Evolutionary conservation across 2,329 filamentous ascomycete genomes (phyloP).

Genomic region (Xylariaceae sp.): DNA sequence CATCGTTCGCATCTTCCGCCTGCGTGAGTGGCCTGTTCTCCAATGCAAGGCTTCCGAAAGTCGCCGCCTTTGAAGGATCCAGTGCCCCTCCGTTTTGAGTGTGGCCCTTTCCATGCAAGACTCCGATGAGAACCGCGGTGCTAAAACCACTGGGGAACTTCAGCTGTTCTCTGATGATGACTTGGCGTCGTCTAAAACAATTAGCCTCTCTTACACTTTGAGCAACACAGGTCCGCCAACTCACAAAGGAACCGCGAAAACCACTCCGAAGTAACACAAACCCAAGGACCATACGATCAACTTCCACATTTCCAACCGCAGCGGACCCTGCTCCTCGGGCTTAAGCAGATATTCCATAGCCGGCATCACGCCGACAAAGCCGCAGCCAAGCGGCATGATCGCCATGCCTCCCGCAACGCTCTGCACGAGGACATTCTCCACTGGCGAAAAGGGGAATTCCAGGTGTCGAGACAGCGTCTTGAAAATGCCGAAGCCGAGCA

Average conservation of each 20-base stretch:
- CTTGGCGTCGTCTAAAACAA: slow-evolving; percentile 63
- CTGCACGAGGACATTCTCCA: slow-evolving; percentile 96
- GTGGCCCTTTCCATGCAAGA: slow-evolving; percentile 67
- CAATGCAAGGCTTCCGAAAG: slow-evolving; percentile 29
- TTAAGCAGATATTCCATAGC: slow-evolving; percentile 83
- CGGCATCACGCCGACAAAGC: slow-evolving; percentile 91
- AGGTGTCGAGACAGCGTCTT: slow-evolving; percentile 70
- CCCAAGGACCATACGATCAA: slow-evolving; percentile 88
- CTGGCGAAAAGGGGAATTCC: slow-evolving; percentile 78
- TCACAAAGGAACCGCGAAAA: slow-evolving; percentile 86
- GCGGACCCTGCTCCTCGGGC: slow-evolving; percentile 71
- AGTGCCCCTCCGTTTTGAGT: slow-evolving; percentile 25
- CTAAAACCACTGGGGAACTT: slow-evolving; percentile 96
- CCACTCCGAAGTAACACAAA: slow-evolving; percentile 92
- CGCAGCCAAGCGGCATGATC: slow-evolving; percentile 93
- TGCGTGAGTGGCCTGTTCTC: slow-evolving; percentile 26
- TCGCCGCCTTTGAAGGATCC: slow-evolving; percentile 25
- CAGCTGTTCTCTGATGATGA: slow-evolving; percentile 87
- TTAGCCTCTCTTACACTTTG: slow-evolving; percentile 3
- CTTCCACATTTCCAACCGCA: slow-evolving; percentile 68
- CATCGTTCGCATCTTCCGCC: slow-evolving; percentile 12
- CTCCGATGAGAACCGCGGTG: slow-evolving; percentile 86
- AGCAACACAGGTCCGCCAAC: slow-evolving; percentile 10
- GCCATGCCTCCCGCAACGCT: slow-evolving; percentile 93
- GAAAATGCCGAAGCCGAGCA: slow-evolving; percentile 95